A percentile compares a stretch with the other conserved stretches of the same genome.
Evolutionary conservation across 805 yeast genomes (phyloP).

Genomic region (Spathaspora gorwiae): DNA sequence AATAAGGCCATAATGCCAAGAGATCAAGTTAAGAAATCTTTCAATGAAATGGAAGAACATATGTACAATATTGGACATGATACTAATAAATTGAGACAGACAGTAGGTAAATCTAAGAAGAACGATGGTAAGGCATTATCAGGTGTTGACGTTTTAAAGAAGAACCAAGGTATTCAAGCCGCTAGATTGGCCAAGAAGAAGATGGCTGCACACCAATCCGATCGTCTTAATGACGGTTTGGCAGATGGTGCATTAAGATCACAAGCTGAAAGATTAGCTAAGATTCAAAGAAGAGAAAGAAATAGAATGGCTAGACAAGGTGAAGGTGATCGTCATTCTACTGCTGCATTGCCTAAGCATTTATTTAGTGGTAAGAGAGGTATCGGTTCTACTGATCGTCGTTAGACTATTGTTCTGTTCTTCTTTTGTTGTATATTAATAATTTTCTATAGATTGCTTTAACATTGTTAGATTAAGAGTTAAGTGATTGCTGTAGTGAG

Average conservation of each 20-base stretch:
- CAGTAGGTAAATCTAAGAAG: conserved; percentile 40
- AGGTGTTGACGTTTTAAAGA: conserved; percentile 80
- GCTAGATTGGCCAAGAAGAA: conserved; percentile 42
- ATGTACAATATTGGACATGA: conserved; percentile 90
- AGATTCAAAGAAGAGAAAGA: conserved; percentile 89
- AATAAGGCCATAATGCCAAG: conserved; percentile 87
- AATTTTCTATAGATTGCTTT: no score
- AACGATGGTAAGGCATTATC: conserved; percentile 40
- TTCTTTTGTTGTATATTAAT: neutral
- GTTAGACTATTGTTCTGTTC: conserved; percentile 38
- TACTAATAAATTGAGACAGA: conserved; percentile 49
- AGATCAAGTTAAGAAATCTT: conserved; percentile 75
- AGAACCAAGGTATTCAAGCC: conserved; percentile 40
- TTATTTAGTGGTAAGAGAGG: conserved; percentile 96
- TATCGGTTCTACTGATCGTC: conserved; percentile 85
- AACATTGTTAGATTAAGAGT: no score
- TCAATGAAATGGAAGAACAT: conserved; percentile 79
- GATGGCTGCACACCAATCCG: conserved; percentile 58
- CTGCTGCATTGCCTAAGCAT: conserved; percentile 87
- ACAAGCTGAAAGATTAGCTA: conserved; percentile 82
- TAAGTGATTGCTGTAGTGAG: no score
- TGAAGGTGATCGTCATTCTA: conserved; percentile 90
- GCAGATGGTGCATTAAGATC: conserved; percentile 73
- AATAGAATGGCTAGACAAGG: conserved; percentile 89
- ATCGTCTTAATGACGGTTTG: conserved; percentile 84